Base-by-base conservation (phyloP, 768 basidiomycete species). In the Dentipellis fragilis region DNA sequence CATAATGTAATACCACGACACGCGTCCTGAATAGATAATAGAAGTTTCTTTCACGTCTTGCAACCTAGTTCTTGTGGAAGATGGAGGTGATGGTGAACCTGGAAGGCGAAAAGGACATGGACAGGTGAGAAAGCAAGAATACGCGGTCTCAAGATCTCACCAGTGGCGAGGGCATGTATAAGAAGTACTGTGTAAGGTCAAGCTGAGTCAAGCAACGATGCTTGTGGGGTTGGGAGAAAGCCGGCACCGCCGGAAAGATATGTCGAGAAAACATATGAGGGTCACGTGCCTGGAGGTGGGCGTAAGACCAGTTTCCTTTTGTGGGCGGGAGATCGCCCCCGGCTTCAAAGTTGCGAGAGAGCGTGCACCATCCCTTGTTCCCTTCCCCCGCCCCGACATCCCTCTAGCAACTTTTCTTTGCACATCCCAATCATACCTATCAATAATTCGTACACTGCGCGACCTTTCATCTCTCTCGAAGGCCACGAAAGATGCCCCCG, bases 401-500 rank as follows among this genome's bases (percentile, higher is more conserved):
- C 10, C 48, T 19, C 16, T 22, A 23, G 10, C 21, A 8, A 19
- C 22, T 19, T 34, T 49, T 22, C 22, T 16, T 16, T 7, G 23
- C 23, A 49, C 21, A 21, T 49, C 19, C 29, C 48, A 36, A 34
- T 34, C 29, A 3, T 34, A 38, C 48, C 4, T 16, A 38, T 53
- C n/a, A 40, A 34, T 16, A 19, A 10, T 23, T 2, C 38, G 17
- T 21, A 23, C 19, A 16, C 49, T 21, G 12, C 45, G 45, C 35
- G 12, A 10, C 29, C 42, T 34, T 19, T 45, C 40, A 19, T 36
- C 21, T 19, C 36, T 21, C 6, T 21, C 17, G n/a, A 38, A 11
- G 7, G 14, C 45, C 29, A 23, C 53, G 51, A 45, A 57, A 34
- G 46, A 85, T 85, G 81, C 84, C 84, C 50, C 85, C 85, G 47